Evolutionary conservation across 768 basidiomycete genomes (phyloP).

Genomic region (Suillus bovinus): DNA sequence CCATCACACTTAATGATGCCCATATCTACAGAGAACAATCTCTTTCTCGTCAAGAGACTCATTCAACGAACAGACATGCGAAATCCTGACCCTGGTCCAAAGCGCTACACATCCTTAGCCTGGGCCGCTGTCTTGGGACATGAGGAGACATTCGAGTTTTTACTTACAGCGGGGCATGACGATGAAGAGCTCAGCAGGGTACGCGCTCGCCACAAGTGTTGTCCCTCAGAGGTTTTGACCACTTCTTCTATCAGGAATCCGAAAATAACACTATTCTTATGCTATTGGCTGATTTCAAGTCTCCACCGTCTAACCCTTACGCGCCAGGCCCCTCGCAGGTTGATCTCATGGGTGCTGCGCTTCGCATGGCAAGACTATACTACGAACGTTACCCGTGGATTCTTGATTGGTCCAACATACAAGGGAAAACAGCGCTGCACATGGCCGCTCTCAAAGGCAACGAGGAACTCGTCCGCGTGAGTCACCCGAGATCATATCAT

Average conservation of each 20-base stretch:
- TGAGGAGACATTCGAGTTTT: constrained; percentile 92
- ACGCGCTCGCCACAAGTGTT: constrained; percentile 29
- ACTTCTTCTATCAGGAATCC: constrained; percentile 59
- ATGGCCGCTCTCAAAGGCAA: constrained; percentile 87
- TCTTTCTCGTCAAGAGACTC: constrained; percentile 88
- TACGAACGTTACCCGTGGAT: constrained; percentile 85
- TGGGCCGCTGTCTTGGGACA: constrained; percentile 90
- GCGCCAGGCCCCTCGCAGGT: constrained; percentile 47
- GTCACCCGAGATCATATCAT: constrained; percentile 28
- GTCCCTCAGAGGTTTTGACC: constrained; percentile 17
- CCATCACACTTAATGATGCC: constrained; percentile 1
- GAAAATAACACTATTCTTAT: constrained; percentile 94
- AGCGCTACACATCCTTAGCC: constrained; percentile 83
- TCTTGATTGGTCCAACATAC: constrained; percentile 89
- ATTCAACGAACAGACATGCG: constrained; percentile 86
- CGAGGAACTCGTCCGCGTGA: constrained; percentile 82
- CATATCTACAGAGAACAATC: constrained; percentile 78
- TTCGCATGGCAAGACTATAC: constrained; percentile 87
- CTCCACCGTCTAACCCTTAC: constrained; percentile 48
- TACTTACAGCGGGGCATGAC: constrained; percentile 85
- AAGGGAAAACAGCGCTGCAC: constrained; percentile 90
- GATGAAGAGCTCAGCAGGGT: constrained; percentile 92
- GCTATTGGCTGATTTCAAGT: constrained; percentile 83
- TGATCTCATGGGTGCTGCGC: constrained; percentile 68
- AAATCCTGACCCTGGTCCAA: constrained; percentile 78